A percentile compares a stretch with the other conserved stretches of the same genome.
Evolutionary conservation across 306 rosid species (phyloP).

Genomic region (Vachellia collinsii): DNA sequence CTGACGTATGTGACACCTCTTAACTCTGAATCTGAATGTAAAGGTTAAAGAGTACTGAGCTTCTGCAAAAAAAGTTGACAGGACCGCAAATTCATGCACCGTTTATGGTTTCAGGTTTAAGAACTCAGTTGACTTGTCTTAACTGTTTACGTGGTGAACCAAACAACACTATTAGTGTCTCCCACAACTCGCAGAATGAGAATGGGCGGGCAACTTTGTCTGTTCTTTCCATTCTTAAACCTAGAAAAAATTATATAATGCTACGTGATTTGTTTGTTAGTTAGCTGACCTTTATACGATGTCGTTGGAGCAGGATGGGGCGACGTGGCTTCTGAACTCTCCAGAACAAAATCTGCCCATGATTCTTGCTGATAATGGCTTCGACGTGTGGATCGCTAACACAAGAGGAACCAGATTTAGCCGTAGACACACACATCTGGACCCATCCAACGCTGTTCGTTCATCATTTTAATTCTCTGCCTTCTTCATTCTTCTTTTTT

Average conservation of each 20-base stretch:
- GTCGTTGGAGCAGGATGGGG: conserved; percentile 66
- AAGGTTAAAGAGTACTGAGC: background rate
- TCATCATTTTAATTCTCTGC: background rate
- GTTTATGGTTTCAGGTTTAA: background rate
- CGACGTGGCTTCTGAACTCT: conserved; percentile 71
- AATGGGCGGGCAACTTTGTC: conserved; percentile 30
- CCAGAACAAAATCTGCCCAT: conserved; percentile 78
- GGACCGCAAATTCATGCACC: conserved; percentile 35
- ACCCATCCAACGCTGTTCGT: conserved; percentile 48
- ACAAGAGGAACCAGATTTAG: conserved; percentile 88
- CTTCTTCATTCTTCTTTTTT: background rate
- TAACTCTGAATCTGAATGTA: too few species aligned
- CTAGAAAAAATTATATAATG: background rate
- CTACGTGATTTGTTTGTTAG: background rate
- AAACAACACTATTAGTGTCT: background rate
- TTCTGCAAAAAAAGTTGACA: background rate
- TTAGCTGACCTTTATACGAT: background rate
- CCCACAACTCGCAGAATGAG: too few species aligned
- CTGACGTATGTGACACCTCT: too few species aligned
- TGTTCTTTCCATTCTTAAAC: background rate
- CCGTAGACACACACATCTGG: conserved; percentile 58
- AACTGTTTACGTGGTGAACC: conserved; percentile 12
- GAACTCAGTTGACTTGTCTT: conserved; percentile 2
- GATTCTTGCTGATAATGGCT: conserved; percentile 79
- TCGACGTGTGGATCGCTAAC: conserved; percentile 88